These are phyloP conservation scores for Cutaneotrichosporon cutaneum DNA, from an alignment of 1,284 basidiomycete genomes.

Conservation along the genomic window DNA sequence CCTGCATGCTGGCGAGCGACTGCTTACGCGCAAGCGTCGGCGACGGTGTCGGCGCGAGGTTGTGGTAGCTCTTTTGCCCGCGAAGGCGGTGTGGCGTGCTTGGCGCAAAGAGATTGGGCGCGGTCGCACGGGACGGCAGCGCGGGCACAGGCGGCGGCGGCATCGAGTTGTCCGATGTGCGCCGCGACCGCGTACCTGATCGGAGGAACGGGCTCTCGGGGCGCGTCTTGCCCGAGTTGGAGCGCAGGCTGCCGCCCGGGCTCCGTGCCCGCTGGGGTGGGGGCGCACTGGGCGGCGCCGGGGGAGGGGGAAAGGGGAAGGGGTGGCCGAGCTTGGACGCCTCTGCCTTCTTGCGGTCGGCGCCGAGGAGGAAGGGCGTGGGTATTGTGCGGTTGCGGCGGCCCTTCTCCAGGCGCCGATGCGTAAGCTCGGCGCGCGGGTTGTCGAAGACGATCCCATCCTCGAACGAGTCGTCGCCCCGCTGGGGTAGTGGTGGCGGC, in stretches of 20 bases:
- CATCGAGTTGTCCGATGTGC: constrained; percentile 8
- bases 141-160: constrained; percentile 21
- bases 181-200: background rate
- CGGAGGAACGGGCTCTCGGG: constrained; percentile 10
- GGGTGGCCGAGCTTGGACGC: constrained; percentile 6
- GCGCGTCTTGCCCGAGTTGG: constrained; percentile 1
- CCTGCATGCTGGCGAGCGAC: constrained; percentile 43
- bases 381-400: constrained; percentile 25
- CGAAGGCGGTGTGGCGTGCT: constrained; percentile 36
- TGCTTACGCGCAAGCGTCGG: constrained; percentile 44
- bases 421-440: constrained; percentile 42
- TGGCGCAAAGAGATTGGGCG: background rate
- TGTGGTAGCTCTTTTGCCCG: constrained; percentile 47
- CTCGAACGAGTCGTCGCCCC: constrained; percentile 47
- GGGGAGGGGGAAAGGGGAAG: background rate
- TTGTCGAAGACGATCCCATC: constrained; percentile 50
- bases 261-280: background rate
- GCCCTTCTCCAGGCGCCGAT: constrained; percentile 34
- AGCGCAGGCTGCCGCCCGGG: constrained; percentile 8
- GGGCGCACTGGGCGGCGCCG: background rate
- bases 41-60: constrained; percentile 29
- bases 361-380: constrained; percentile 22
- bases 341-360: constrained; percentile 16
- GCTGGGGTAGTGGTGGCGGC: constrained; percentile 12
- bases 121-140: constrained; percentile 1